Evolutionary conservation across 768 basidiomycete species (phyloP).

Genomic region (Sporobolomyces pararoseus): DNA sequence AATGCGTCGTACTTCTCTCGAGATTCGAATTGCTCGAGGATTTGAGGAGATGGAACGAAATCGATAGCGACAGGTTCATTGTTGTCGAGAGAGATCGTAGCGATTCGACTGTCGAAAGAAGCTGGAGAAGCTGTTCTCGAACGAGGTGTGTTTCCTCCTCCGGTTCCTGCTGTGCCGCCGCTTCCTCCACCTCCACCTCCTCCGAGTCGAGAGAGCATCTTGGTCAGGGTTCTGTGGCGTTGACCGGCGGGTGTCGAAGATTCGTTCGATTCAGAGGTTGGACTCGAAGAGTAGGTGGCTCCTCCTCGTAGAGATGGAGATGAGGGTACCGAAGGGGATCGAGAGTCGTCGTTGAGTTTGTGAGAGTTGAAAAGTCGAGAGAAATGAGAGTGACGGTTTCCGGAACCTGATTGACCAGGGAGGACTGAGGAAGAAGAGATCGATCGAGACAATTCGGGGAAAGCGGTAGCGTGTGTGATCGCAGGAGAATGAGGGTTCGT

Average conservation of each 20-base stretch:
- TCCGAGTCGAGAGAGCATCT: constrained; percentile 30
- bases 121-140: background rate
- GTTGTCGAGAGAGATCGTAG: background rate
- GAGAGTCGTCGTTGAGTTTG: constrained; percentile 3
- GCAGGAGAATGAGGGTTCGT: constrained; percentile 14
- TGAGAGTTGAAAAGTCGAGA: constrained; percentile 14
- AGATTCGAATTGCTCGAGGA: constrained; percentile 31
- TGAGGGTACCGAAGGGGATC: background rate
- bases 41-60: background rate
- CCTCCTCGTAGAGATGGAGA: constrained; percentile 1
- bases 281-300: background rate
- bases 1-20: constrained; percentile 30
- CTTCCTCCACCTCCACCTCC: constrained; percentile 12
- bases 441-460: constrained; percentile 18
- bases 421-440: constrained; percentile 31
- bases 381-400: background rate
- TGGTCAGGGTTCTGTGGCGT: constrained; percentile 20
- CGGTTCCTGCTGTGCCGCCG: no score
- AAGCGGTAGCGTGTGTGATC: background rate
- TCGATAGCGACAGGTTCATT: background rate
- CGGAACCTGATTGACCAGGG: background rate
- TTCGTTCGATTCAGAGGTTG: constrained; percentile 8
- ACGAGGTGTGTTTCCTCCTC: background rate
- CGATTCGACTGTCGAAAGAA: constrained; percentile 1
- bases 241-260: background rate